Conservation (phyloP, 768 basidiomycete genomes). For the Leccinum incarnatum region DNA sequence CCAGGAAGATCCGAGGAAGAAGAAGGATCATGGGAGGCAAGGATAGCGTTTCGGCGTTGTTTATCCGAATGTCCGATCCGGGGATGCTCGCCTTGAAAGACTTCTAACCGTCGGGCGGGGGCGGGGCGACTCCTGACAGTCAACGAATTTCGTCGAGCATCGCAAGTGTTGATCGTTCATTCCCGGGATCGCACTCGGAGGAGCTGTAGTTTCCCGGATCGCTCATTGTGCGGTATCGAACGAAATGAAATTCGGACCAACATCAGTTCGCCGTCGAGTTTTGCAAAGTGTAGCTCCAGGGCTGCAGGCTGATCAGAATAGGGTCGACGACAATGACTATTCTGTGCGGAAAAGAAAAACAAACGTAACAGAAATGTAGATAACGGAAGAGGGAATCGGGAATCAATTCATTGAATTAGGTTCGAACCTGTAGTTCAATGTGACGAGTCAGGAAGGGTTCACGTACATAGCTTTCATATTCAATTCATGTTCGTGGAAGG, state of each 20-base stretch:
- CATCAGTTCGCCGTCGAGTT: conserved; percentile 3
- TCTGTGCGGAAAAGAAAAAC: conserved; percentile 32
- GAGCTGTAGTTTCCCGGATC: conserved; percentile 62
- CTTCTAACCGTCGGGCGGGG: conserved; percentile 74
- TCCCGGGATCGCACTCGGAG: conserved; percentile 52
- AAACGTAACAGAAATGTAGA: conserved; percentile 8
- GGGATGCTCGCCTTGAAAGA: conserved; percentile 41
- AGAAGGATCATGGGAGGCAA: neutral
- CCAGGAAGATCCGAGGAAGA: conserved; percentile 4
- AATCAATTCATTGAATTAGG: conserved; percentile 1
- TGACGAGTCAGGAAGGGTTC: conserved; percentile 6
- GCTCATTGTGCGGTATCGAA: conserved; percentile 51
- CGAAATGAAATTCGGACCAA: neutral
- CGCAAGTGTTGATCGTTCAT: conserved; percentile 71
- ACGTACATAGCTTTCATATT: conserved; percentile 68
- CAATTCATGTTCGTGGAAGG: conserved; percentile 55
- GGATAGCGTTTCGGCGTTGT: neutral
- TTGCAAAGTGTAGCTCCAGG: neutral
- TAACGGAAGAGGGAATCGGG: neutral
- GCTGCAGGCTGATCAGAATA: conserved; percentile 45
- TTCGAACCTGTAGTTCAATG: conserved; percentile 13
- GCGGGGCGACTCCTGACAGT: conserved; percentile 41
- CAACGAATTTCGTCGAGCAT: conserved; percentile 54
- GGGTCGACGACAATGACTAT: conserved; percentile 82
- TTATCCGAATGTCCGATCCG: neutral